Evolutionary conservation across 257 asterid genomes (phyloP).

Genomic region (Nicotiana knightiana): DNA sequence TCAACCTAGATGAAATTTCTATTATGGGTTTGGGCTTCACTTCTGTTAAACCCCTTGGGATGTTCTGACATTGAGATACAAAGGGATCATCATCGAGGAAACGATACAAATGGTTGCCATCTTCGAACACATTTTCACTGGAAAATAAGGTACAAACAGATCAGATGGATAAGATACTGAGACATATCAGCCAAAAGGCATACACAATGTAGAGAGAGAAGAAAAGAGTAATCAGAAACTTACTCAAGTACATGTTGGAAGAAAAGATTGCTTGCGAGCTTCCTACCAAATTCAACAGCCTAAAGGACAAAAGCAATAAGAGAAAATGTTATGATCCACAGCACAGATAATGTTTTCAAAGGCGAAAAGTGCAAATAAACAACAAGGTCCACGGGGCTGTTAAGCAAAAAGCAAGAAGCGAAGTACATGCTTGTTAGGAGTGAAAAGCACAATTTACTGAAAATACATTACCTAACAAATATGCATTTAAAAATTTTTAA

Average conservation of each 20-base stretch:
- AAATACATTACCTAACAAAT: neutral
- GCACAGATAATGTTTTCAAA: neutral
- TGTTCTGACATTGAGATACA: slow-evolving; percentile 72
- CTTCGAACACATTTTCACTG: slow-evolving; percentile 75
- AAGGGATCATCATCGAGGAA: slow-evolving; percentile 81
- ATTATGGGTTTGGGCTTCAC: slow-evolving; percentile 70
- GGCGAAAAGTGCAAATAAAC: neutral
- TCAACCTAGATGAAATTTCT: slow-evolving; percentile 74
- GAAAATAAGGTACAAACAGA: neutral
- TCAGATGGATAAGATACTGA: neutral
- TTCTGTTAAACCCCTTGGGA: slow-evolving; percentile 79
- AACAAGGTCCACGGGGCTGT: neutral
- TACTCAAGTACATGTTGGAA: slow-evolving; percentile 66
- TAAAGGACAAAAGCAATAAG: slow-evolving; percentile 24
- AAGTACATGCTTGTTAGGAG: neutral
- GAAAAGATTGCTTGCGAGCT: slow-evolving; percentile 67
- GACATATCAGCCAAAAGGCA: neutral
- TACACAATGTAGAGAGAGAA: neutral
- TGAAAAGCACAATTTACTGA: neutral
- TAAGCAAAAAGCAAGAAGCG: neutral
- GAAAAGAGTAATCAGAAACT: slow-evolving; percentile 28
- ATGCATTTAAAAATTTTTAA: neutral
- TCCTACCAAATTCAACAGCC: slow-evolving; percentile 91
- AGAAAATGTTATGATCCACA: neutral
- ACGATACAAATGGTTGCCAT: slow-evolving; percentile 70